Evolutionary conservation across 1,284 basidiomycete genomes (phyloP).

Genomic region (Phellopilus nigrolimitatus): DNA sequence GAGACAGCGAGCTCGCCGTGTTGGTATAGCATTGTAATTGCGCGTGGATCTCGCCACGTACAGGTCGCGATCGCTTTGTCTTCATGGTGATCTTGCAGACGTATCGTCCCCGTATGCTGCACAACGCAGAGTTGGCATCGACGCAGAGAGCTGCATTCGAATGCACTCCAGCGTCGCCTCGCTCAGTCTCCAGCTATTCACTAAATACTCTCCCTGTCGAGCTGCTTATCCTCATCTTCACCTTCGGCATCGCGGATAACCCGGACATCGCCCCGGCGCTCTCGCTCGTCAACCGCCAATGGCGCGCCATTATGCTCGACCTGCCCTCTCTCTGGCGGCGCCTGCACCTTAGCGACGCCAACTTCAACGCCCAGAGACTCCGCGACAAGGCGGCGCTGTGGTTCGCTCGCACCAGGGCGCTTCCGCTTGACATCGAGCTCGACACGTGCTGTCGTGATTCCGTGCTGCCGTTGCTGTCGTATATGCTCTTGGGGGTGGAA

Average conservation of each 20-base stretch:
- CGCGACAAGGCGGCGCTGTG: conserved; percentile 48
- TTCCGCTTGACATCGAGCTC: conserved; percentile 52
- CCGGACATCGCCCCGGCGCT: conserved; percentile 38
- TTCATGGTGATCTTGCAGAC: background rate
- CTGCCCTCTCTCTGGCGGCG: conserved; percentile 45
- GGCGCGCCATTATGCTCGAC: conserved; percentile 39
- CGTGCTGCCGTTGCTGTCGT: conserved; percentile 58
- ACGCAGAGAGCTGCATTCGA: background rate
- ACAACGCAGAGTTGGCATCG: background rate
- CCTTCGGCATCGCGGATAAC: conserved; percentile 37
- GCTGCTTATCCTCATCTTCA: conserved; percentile 59
- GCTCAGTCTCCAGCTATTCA: background rate
- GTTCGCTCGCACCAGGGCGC: conserved; percentile 45
- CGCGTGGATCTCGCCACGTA: background rate
- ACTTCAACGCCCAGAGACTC: conserved; percentile 33
- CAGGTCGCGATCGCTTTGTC: background rate
- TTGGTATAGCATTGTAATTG: background rate
- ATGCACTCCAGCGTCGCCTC: background rate
- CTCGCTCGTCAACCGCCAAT: conserved; percentile 47
- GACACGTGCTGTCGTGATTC: conserved; percentile 44
- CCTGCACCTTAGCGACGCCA: conserved; percentile 43
- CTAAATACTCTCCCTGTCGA: conserved; percentile 48
- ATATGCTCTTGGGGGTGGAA: conserved; percentile 46
- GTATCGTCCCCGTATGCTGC: background rate
- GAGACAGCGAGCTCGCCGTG: no score